Percentiles rank a stretch among this genome's conserved stretches.
Conservation (phyloP, 306 rosid species). For the Inga leiocalycina region DNA sequence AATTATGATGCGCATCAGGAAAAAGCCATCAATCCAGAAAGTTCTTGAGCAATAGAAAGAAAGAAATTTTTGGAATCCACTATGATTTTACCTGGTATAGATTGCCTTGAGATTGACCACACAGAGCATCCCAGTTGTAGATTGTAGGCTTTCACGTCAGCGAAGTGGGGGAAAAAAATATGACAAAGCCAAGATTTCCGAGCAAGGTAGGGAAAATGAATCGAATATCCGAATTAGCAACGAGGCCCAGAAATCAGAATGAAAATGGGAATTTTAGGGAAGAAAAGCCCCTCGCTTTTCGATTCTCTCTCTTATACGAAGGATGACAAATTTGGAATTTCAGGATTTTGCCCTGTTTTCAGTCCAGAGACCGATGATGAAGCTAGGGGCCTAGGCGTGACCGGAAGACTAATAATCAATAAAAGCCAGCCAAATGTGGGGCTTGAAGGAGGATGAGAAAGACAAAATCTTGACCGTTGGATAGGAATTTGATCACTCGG, state of each 20-base stretch:
- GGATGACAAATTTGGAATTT: not conserved
- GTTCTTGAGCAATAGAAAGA: not conserved
- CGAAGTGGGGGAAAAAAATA: not conserved
- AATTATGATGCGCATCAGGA: not conserved
- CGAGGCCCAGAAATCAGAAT: slow-evolving; percentile 51
- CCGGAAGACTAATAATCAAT: not conserved
- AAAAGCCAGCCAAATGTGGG: not conserved
- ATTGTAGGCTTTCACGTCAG: slow-evolving; percentile 16
- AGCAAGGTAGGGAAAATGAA: slow-evolving; percentile 33
- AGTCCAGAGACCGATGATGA: not conserved
- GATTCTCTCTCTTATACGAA: not conserved
- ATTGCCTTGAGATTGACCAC: slow-evolving; percentile 39
- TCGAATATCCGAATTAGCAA: slow-evolving; percentile 27
- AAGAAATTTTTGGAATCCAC: not conserved
- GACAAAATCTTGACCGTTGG: slow-evolving; percentile 10
- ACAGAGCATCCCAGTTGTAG: slow-evolving; percentile 42
- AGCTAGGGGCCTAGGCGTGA: not conserved
- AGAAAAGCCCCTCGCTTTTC: not conserved
- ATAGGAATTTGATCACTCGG: not conserved
- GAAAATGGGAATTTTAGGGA: not conserved
- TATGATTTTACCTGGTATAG: not conserved
- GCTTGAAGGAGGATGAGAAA: not conserved
- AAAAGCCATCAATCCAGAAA: slow-evolving; percentile 15
- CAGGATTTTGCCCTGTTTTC: not conserved
- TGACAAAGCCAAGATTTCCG: slow-evolving; percentile 24